Evolutionary conservation across 75 land plant genomes (phyloP), one percentile per base, ranked within the genome.

Genomic region (Ceratopteris richardii): DNA sequence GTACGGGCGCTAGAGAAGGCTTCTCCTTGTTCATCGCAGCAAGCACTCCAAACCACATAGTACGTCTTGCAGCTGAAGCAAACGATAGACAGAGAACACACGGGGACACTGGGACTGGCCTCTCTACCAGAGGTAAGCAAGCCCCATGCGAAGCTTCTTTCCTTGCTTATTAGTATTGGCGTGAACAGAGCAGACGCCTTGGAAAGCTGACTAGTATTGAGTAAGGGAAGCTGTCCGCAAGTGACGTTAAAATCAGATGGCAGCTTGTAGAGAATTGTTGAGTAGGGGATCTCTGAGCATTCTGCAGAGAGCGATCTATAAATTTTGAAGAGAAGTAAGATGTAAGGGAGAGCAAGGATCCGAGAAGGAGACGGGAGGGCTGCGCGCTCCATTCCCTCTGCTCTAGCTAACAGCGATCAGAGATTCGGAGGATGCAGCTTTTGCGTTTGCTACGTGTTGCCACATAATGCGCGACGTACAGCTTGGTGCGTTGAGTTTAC

Each of bases 261-360:
- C 21, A 46, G 48, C 21, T 46, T 46, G 48, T 46, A 46, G 4
- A 46, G 48, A 5, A 46, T 20, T 2, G 48, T 7, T 2, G 17
- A 57, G 1, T 43, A 66, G 19, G 64, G 73, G 37, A 33, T 33
- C 37, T 33, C n/a, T n/a, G n/a, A n/a, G n/a, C n/a, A n/a, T n/a
- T n/a, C n/a, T n/a, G n/a, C n/a, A n/a, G n/a, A n/a, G n/a, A n/a
- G n/a, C n/a, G n/a, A n/a, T n/a, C n/a, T n/a, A n/a, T n/a, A n/a
- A n/a, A n/a, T n/a, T n/a, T n/a, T n/a, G n/a, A n/a, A n/a, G n/a
- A n/a, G n/a, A n/a, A n/a, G n/a, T n/a, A n/a, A n/a, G n/a, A n/a
- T n/a, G n/a, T n/a, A n/a, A n/a, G n/a, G n/a, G n/a, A n/a, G n/a
- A n/a, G n/a, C n/a, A n/a, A n/a, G n/a, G n/a, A n/a, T n/a, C n/a